Conservation (phyloP, 768 basidiomycete genomes). For the Panellus pusillus region DNA sequence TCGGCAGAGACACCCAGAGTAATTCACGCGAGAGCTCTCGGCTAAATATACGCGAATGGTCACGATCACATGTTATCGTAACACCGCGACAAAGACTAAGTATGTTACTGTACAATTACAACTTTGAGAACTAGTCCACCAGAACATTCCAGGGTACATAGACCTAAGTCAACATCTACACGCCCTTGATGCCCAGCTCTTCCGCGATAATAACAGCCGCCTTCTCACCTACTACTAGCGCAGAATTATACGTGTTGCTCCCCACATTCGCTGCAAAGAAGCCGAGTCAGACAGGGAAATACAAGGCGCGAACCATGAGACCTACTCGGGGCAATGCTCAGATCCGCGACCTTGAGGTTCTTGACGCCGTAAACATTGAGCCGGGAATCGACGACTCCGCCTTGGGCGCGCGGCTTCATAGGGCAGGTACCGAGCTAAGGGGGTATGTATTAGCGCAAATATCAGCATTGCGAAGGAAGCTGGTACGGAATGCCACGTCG, state of each 20-base stretch:
- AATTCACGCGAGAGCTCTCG: no score
- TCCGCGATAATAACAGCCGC: constrained; percentile 55
- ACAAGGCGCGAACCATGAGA: no score
- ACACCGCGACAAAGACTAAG: no score
- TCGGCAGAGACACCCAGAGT: no score
- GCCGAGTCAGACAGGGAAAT: no score
- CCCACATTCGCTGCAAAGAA: constrained; percentile 27
- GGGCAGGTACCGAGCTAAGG: constrained; percentile 50
- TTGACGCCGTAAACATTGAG: constrained; percentile 47
- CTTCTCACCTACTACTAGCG: constrained; percentile 53
- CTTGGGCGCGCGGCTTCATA: constrained; percentile 45
- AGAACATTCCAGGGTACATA: not conserved
- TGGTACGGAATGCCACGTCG: constrained; percentile 20
- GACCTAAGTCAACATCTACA: not conserved
- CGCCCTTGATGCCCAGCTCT: constrained; percentile 36
- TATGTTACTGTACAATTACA: no score
- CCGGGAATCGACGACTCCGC: constrained; percentile 47
- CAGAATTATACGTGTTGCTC: constrained; percentile 38
- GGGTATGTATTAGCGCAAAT: not conserved
- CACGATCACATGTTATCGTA: no score
- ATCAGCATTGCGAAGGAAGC: not conserved
- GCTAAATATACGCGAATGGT: no score
- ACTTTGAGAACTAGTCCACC: no score
- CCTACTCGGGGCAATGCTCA: constrained; percentile 27
- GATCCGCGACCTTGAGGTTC: constrained; percentile 44